A percentile compares a stretch with the other conserved stretches of the same genome.
These are phyloP conservation scores for Toxicodendron radicans DNA, from an alignment of 345 rosid genomes.

Conservation along the genomic window DNA sequence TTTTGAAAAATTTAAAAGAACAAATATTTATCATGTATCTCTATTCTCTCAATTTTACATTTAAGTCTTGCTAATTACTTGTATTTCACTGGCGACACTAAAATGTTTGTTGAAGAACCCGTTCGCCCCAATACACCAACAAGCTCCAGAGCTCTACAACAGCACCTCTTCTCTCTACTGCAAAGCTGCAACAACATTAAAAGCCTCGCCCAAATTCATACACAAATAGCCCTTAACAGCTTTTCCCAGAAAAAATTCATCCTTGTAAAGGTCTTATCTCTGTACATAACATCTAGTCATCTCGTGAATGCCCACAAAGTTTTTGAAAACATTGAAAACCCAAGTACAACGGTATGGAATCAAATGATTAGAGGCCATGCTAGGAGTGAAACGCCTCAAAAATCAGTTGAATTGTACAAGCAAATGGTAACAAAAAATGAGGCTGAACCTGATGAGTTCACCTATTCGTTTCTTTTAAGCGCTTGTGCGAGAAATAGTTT, in stretches of 20 bases:
- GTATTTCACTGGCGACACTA: neutral
- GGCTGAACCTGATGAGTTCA: conserved; percentile 42
- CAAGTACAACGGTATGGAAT: conserved; percentile 51
- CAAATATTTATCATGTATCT: too few species aligned
- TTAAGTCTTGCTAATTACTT: too few species aligned
- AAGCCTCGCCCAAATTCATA: conserved; percentile 31
- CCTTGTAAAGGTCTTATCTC: conserved; percentile 34
- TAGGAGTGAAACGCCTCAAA: conserved; percentile 25
- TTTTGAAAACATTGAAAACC: conserved; percentile 26
- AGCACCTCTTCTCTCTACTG: conserved; percentile 39
- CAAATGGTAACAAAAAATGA: conserved; percentile 34
- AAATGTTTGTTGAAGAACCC: conserved; percentile 24
- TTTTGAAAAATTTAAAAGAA: too few species aligned
- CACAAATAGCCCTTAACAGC: conserved; percentile 33
- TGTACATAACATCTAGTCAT: conserved; percentile 29
- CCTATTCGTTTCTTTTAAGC: conserved; percentile 47
- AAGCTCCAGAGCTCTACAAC: conserved; percentile 33
- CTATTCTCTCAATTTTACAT: too few species aligned
- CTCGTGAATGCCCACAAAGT: conserved; percentile 19
- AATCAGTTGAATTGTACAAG: conserved; percentile 33
- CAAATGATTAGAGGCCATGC: conserved; percentile 48
- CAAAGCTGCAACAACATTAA: conserved; percentile 17
- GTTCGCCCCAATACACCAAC: conserved; percentile 19
- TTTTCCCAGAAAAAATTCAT: conserved; percentile 36
- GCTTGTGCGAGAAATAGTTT: conserved; percentile 36